Conservation (phyloP, 2,329 filamentous ascomycete species). For the Acrocalymma vagum region DNA sequence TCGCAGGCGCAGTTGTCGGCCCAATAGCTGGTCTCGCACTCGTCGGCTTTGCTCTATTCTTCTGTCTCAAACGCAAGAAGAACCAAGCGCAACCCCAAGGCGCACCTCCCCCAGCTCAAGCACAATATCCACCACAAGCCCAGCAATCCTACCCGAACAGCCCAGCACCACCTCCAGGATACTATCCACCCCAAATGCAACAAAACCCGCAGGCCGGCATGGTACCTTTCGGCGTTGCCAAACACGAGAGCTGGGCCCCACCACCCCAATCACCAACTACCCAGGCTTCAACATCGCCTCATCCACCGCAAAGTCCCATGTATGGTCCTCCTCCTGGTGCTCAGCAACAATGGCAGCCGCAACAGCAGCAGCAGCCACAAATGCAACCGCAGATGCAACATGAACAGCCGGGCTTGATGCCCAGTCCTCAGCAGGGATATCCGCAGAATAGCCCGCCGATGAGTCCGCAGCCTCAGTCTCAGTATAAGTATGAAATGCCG, state of each 20-base stretch:
- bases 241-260: slow-evolving; percentile 23
- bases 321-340: slow-evolving; percentile 13
- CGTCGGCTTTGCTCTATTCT: slow-evolving; percentile 20
- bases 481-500: slow-evolving; percentile 20
- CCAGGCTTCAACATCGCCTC: slow-evolving; percentile 18
- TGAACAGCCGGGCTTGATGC: slow-evolving; percentile 4
- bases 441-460: slow-evolving; percentile 15
- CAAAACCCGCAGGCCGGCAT: slow-evolving; percentile 12
- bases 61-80: slow-evolving; percentile 28
- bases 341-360: slow-evolving; percentile 25
- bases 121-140: slow-evolving; percentile 9
- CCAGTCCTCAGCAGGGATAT: slow-evolving; percentile 18
- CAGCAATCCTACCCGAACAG: slow-evolving; percentile 11
- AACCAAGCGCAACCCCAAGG: slow-evolving; percentile 13
- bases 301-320: slow-evolving; percentile 12
- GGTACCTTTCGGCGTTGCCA: slow-evolving; percentile 26
- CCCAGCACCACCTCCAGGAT: slow-evolving; percentile 23
- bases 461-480: slow-evolving; percentile 20
- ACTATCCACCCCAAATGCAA: slow-evolving; percentile 26
- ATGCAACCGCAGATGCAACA: not conserved
- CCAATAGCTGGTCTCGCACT: slow-evolving; percentile 31
- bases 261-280: slow-evolving; percentile 19
- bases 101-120: slow-evolving; percentile 10
- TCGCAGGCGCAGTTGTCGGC: slow-evolving; percentile 37
- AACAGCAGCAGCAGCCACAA: slow-evolving; percentile 16